Evolutionary conservation across 192 early-diverging fungal genomes (phyloP).

Genomic region (Coemansia sp.): DNA sequence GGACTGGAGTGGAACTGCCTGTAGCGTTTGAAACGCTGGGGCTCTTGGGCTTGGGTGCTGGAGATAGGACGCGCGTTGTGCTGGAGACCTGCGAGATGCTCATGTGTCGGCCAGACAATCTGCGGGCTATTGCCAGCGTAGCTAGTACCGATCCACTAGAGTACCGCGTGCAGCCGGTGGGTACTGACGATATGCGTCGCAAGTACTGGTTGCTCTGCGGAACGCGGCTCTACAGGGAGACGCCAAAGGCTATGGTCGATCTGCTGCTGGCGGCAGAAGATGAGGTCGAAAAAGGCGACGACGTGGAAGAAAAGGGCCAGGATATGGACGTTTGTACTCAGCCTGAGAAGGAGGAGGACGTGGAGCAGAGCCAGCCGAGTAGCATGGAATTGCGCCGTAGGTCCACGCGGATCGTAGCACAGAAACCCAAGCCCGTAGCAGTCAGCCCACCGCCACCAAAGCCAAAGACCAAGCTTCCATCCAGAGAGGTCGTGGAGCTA

Average conservation of each 20-base stretch:
- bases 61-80: constrained; percentile 22
- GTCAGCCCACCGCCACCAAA: background rate
- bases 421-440: background rate
- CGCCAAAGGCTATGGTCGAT: constrained; percentile 17
- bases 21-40: constrained; percentile 9
- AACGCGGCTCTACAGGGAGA: constrained; percentile 27
- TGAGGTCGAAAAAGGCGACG: background rate
- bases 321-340: background rate
- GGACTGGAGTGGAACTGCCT: constrained; percentile 3
- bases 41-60: constrained; percentile 11
- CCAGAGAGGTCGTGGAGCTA: constrained; percentile 11
- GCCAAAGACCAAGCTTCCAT: background rate
- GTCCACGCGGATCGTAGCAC: constrained; percentile 12
- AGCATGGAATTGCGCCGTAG: constrained; percentile 9
- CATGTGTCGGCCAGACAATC: constrained; percentile 15
- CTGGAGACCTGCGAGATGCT: constrained; percentile 33
- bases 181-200: constrained; percentile 18
- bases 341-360: background rate
- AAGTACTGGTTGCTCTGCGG: constrained; percentile 35
- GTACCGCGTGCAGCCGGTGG: constrained; percentile 18
- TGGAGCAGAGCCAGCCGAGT: background rate
- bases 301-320: background rate
- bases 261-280: constrained; percentile 17
- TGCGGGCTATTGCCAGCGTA: constrained; percentile 6
- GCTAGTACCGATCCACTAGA: background rate